phyloP scores from a whole-genome alignment of 169 alveolate species.

The Eimeria sp. region DNA sequence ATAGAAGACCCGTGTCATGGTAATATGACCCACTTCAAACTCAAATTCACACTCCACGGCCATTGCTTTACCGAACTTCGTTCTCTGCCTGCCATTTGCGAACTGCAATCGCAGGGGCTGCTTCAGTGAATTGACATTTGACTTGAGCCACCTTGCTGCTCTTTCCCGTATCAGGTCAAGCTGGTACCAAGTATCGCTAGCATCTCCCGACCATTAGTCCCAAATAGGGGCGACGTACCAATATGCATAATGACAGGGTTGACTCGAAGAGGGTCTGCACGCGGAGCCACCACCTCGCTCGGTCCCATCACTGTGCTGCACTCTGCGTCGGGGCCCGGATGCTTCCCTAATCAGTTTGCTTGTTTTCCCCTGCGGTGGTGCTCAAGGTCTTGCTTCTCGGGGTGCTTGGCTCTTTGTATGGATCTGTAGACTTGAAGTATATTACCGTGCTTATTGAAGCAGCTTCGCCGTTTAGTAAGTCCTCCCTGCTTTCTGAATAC shows the following conservation, averaged over 20 bases:
- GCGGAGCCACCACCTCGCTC: not conserved
- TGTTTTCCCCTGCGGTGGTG: not conserved
- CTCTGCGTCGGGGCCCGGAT: not conserved
- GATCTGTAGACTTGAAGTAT: no score
- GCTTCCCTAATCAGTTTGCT: not conserved
- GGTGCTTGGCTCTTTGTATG: no score
- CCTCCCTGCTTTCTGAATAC: no score
- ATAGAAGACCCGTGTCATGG: not conserved
- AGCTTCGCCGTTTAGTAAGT: no score
- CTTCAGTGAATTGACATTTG: not conserved
- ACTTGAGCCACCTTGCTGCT: not conserved
- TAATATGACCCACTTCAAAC: not conserved
- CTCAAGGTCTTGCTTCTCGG: no score
- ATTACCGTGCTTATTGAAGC: no score
- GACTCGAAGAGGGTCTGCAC: not conserved
- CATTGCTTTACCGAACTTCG: not conserved
- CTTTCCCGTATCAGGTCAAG: not conserved
- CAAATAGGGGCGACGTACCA: no score
- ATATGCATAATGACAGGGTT: not conserved
- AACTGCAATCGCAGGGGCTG: not conserved
- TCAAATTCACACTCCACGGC: not conserved
- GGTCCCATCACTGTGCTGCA: not conserved
- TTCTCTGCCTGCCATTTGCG: not conserved
- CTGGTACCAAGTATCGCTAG: not conserved
- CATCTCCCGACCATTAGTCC: not conserved